Conservation (phyloP, 1,284 basidiomycete species). For the Wolfiporia cocos region DNA sequence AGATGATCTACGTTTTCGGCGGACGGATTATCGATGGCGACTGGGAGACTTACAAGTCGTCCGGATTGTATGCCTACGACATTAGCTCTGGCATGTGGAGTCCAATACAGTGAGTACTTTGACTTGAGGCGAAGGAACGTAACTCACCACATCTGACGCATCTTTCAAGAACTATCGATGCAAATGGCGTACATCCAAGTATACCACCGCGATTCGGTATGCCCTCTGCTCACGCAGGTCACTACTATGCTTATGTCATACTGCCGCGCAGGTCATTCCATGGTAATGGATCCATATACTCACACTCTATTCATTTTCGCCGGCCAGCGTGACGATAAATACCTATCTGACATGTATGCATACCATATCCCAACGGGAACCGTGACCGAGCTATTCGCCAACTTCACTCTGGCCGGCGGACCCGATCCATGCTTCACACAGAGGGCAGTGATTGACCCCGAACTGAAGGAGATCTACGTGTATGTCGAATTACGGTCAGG, state of each 20-base stretch:
- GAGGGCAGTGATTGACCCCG: constrained; percentile 59
- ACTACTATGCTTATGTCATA: not conserved
- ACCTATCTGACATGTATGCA: constrained; percentile 69
- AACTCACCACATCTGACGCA: constrained; percentile 8
- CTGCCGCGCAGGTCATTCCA: constrained; percentile 56
- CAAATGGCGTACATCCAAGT: constrained; percentile 11
- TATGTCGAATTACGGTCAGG: constrained; percentile 33
- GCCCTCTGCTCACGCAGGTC: no score
- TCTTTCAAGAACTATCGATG: constrained; percentile 1
- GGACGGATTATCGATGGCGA: constrained; percentile 68
- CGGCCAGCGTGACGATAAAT: constrained; percentile 59
- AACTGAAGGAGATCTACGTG: constrained; percentile 66
- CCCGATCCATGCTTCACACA: constrained; percentile 68
- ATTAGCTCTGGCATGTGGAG: constrained; percentile 59
- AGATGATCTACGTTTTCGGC: constrained; percentile 75
- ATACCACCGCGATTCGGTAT: constrained; percentile 60
- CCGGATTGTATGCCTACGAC: constrained; percentile 67
- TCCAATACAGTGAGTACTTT: constrained; percentile 58
- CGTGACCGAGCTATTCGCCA: constrained; percentile 55
- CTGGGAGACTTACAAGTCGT: constrained; percentile 50
- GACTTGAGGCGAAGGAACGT: no score
- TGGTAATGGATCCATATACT: constrained; percentile 60
- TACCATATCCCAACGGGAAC: constrained; percentile 56
- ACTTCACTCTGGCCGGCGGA: constrained; percentile 52
- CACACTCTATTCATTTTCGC: constrained; percentile 64